Evolutionary conservation across 306 rosid species (phyloP).

Genomic region (Senna tora): DNA sequence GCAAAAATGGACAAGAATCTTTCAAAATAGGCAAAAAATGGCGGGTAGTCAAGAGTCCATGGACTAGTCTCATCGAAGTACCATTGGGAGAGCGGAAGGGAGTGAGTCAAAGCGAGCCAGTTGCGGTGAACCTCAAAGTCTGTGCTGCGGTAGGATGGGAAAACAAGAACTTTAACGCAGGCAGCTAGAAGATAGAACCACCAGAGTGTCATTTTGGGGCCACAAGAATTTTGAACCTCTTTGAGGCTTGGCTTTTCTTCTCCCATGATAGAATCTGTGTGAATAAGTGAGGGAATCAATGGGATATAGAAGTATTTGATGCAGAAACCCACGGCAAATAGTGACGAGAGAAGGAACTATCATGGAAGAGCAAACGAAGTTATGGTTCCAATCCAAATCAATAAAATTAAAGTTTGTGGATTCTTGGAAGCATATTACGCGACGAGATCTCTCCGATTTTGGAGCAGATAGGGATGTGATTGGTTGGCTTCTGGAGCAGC

Average conservation of each 20-base stretch:
- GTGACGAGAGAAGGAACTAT: no score
- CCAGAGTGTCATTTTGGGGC: slow-evolving; percentile 40
- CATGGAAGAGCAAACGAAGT: no score
- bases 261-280: slow-evolving; percentile 38
- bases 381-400: no score
- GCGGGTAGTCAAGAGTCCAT: slow-evolving; percentile 94
- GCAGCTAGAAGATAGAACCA: slow-evolving; percentile 72
- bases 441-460: slow-evolving; percentile 46
- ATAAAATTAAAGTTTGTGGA: slow-evolving; percentile 64
- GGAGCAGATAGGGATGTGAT: slow-evolving; percentile 41
- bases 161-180: slow-evolving; percentile 75
- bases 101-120: slow-evolving; percentile 84
- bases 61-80: slow-evolving; percentile 82
- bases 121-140: slow-evolving; percentile 93
- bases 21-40: slow-evolving; percentile 82
- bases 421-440: slow-evolving; percentile 60
- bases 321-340: background rate
- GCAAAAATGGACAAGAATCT: slow-evolving; percentile 67
- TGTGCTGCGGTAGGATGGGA: slow-evolving; percentile 82
- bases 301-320: slow-evolving; percentile 1
- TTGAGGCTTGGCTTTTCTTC: slow-evolving; percentile 41
- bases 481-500: slow-evolving; percentile 83
- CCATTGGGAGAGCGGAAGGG: slow-evolving; percentile 89
- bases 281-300: background rate
- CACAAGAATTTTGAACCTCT: slow-evolving; percentile 19